Base-by-base conservation (phyloP, 768 basidiomycete genomes). In the Pleurotus tuoliensis region DNA sequence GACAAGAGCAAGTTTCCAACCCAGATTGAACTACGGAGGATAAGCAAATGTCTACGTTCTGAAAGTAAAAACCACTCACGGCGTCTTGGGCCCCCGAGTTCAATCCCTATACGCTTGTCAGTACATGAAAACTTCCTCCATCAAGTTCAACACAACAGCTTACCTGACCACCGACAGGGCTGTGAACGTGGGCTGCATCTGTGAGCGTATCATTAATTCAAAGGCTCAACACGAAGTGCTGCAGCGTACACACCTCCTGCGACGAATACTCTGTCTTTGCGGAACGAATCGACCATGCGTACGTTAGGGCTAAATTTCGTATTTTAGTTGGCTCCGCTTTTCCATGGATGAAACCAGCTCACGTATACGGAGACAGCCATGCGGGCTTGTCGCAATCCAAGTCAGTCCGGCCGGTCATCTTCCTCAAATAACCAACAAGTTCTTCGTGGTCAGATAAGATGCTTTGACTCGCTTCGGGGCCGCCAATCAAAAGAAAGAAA, bases 291-390 rank as follows among this genome's bases (percentile, higher is more conserved):
- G 3, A 69, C 73, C 76, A 78, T 77, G 13, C 79, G 66, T 40
- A 79, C 69, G 58, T 75, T 79, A 5, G 77, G 72, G 25, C 79
- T 77, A 47, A 67, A 74, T 71, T 43, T 69, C 66, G 70, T 43
- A 67, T 69, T 20, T 20, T 7, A 44, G 18, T 25, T 8, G 15
- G 11, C 15, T 18, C 11, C 11, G 4, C 9, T 4, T 13, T 5
- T 9, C 2, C 24, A 30, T 6, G 6, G 22, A 2, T 18, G 6
- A 20, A 6, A 16, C 34, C 5, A 27, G 40, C 61, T 39, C 6
- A 67, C 65, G 62, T 58, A 54, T 64, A 69, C 16, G 60, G 55
- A 11, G 63, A 62, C 1, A 66, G 43, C 62, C 62, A 67, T 30
- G 58, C 58, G 6, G 66, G 43, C 13, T 70, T 62, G 2, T 60